Percentiles rank a stretch among this genome's conserved stretches.
phyloP scores from a whole-genome alignment of 1,284 basidiomycete genomes.

The Rhodotorula sp. region DNA sequence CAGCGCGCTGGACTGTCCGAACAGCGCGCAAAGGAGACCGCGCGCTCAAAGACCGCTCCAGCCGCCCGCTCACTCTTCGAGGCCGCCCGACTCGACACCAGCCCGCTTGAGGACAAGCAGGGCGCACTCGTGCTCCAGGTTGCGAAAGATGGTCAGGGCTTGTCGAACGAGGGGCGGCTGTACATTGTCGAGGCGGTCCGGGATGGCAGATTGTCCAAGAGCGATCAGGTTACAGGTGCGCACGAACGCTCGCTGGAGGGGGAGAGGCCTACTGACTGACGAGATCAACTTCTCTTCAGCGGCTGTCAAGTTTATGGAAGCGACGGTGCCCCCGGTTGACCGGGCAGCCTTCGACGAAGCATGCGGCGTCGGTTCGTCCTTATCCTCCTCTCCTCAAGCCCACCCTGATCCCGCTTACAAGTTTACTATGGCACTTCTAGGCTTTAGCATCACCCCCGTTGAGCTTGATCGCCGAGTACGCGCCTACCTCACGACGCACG shows the following conservation, averaged over 20 bases:
- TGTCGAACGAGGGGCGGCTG: constrained; percentile 60
- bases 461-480: constrained; percentile 65
- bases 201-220: constrained; percentile 69
- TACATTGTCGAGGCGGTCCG: constrained; percentile 67
- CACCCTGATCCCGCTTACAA: no score
- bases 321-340: constrained; percentile 62
- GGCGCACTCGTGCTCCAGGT: constrained; percentile 70
- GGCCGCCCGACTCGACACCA: constrained; percentile 32
- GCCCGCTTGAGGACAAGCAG: constrained; percentile 70
- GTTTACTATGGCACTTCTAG: no score
- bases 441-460: constrained; percentile 71
- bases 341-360: constrained; percentile 71
- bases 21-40: constrained; percentile 36
- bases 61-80: constrained; percentile 55
- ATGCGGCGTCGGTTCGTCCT: constrained; percentile 79
- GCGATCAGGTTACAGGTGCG: constrained; percentile 74
- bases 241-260: neutral
- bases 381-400: neutral
- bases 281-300: constrained; percentile 52
- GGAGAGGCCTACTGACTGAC: no score
- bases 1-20: constrained; percentile 27
- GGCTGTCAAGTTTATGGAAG: constrained; percentile 73
- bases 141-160: constrained; percentile 64
- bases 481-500: constrained; percentile 56
- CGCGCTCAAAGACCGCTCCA: constrained; percentile 42